phyloP scores from a whole-genome alignment of 1,139 yeast species.

The Suhomyces choctaworum region DNA sequence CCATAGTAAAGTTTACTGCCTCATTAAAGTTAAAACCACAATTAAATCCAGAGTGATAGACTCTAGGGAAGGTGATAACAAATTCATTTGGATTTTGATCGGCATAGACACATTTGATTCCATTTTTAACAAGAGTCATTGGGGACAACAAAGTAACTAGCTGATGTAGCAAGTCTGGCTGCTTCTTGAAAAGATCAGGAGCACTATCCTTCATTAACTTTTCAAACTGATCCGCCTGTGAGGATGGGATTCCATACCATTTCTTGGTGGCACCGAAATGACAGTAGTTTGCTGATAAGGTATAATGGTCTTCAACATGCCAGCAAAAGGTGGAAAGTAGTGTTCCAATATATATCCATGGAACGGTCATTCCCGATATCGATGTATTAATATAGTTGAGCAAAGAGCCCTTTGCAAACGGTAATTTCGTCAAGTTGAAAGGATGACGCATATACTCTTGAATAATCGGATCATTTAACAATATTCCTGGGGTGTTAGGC shows the following conservation, averaged over 20 bases:
- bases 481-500: conserved; percentile 32
- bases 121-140: conserved; percentile 47
- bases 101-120: conserved; percentile 64
- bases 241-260: conserved; percentile 77
- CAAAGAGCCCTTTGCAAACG: conserved; percentile 64
- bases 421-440: conserved; percentile 66
- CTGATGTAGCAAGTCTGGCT: conserved; percentile 88
- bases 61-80: conserved; percentile 72
- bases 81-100: conserved; percentile 83
- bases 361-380: conserved; percentile 80
- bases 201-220: conserved; percentile 54
- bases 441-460: conserved; percentile 54
- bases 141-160: conserved; percentile 82
- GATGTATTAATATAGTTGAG: conserved; percentile 58
- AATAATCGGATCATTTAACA: conserved; percentile 19
- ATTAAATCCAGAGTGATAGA: conserved; percentile 80
- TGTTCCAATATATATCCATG: conserved; percentile 80
- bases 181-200: conserved; percentile 82
- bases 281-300: conserved; percentile 75
- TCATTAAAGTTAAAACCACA: conserved; percentile 77
- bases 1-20: conserved; percentile 76
- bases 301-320: conserved; percentile 85
- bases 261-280: conserved; percentile 73
- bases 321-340: conserved; percentile 77
- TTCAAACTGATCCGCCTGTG: conserved; percentile 55